Evolutionary conservation across 768 basidiomycete species (phyloP), one percentile per base, ranked within the genome.

Genomic region (Strobilomyces echinocephalus): DNA sequence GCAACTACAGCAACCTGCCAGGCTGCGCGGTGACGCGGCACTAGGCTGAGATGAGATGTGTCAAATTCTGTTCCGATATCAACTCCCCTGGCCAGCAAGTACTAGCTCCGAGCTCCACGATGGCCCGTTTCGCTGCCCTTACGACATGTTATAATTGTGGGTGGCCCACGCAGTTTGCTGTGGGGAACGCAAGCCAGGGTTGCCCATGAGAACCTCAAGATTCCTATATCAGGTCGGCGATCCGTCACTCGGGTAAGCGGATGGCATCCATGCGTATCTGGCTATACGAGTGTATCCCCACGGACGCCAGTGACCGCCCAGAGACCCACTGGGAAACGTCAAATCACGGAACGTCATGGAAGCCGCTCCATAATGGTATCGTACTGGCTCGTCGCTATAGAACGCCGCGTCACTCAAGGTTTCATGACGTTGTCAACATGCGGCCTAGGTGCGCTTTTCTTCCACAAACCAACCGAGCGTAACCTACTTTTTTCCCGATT

Each of bases 351-450:
- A 58, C 57, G 56, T 51, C 55, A 69, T 63, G 69, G 60, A 56
- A 67, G 59, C 54, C 56, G 51, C 66, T 52, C 67, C 60, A 64
- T 67, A 68, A 60, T 20, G 30, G 59, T 64, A 16, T 54, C 49
- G 33, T 54, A 55, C 62, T 59, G 55, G 56, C 49, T 57, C 54
- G 64, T 68, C 65, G 62, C 69, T 55, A 60, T 60, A 68, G 52
- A 60, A 59, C 58, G 56, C 65, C 60, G 55, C 59, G 51, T 69
- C 69, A 67, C 39, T 50, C 65, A 67, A 68, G 67, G 69, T 69
- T 69, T 69, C 69, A 67, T 68, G 61, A 56, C 58, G 60, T 59
- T 57, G 68, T 62, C 63, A 60, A 68, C 68, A 69, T 48, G 68
- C 61, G 69, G 62, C 45, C 55, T 51, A 60, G 65, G 68, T 69